Evolutionary conservation across 345 rosid species (phyloP).

Genomic region (Populus pruinosa): DNA sequence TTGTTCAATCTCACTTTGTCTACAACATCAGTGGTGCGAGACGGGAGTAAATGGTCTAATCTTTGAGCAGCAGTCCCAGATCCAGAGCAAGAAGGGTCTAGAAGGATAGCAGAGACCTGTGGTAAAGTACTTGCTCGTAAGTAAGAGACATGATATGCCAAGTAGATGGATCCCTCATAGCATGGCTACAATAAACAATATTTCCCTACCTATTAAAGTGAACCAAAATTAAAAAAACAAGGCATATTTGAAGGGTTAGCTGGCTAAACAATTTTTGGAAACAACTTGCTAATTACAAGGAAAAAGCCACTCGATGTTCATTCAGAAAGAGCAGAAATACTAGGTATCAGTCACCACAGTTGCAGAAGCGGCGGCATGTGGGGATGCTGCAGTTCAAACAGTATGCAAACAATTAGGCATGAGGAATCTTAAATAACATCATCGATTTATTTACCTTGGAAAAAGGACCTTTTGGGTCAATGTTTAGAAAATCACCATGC

Average conservation of each 20-base stretch:
- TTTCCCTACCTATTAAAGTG: no score
- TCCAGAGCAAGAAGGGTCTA: constrained; percentile 97
- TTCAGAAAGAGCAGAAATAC: no score
- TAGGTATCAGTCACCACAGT: neutral
- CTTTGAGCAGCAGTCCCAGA: constrained; percentile 81
- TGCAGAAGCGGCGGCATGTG: no score
- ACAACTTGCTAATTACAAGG: neutral
- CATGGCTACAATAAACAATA: no score
- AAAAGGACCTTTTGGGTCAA: constrained; percentile 56
- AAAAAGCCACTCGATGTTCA: neutral
- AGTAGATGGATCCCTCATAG: neutral
- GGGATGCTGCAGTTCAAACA: neutral
- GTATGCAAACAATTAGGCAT: neutral
- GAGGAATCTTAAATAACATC: neutral
- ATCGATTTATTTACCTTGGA: constrained; percentile 42
- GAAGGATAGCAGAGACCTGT: constrained; percentile 77
- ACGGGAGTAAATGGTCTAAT: constrained; percentile 88
- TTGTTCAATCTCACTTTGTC: constrained; percentile 58
- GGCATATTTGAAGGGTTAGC: no score
- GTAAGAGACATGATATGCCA: neutral
- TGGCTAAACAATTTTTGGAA: no score
- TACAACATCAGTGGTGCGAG: constrained; percentile 33
- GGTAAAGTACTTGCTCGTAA: constrained; percentile 1
- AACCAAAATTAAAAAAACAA: no score
- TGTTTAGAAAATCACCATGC: constrained; percentile 64